Evolutionary conservation across 1,139 yeast genomes (phyloP), one percentile per base, ranked within the genome.

Genomic region (Taphrina confusa): DNA sequence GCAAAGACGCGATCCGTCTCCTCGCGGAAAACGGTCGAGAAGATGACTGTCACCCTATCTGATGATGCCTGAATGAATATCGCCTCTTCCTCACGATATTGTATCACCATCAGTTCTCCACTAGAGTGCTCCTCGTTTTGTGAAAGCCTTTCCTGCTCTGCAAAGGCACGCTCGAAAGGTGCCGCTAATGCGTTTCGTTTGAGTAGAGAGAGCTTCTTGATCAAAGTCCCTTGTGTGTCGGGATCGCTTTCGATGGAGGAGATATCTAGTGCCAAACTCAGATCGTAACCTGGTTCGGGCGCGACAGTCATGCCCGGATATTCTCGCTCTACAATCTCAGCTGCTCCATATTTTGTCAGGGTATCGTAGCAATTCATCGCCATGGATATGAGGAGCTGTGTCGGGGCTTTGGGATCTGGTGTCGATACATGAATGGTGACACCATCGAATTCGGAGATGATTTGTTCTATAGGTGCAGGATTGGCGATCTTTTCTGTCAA

Each of bases 1-100:
- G 97, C 97, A 69, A 92, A 89, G 62, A 90, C 83, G 72, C 88
- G 88, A 74, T 92, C 99, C 8, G 97, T 92, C 74, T 94, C 98
- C 74, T 94, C 99, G 70, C 88, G 87, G 79, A 92, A 92, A 46
- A 89, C 80, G 1, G 97, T 92, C 56, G 96, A 89, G 73, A 92
- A 94, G 58, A 92, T 86, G 57, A 92, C 97, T 0, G 99, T 94
- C 60, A 94, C 96, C 72, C 99, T 83, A 74, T 92, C 99, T 71
- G 86, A 89, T 36, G 95, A 84, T 3, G 99, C 96, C 73, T 85
- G 86, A 69, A 94, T 84, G 72, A 82, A 92, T 69, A 92, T 89
- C 62, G 90, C 82, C 73, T 92, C 99, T 67, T 87, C 92, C 57
- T 94, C 97, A 71, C 99, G 84, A 75, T 94, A 92, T 72, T 85